Base-by-base conservation (phyloP, 1,284 basidiomycete species). In the Ustilago lituana region DNA sequence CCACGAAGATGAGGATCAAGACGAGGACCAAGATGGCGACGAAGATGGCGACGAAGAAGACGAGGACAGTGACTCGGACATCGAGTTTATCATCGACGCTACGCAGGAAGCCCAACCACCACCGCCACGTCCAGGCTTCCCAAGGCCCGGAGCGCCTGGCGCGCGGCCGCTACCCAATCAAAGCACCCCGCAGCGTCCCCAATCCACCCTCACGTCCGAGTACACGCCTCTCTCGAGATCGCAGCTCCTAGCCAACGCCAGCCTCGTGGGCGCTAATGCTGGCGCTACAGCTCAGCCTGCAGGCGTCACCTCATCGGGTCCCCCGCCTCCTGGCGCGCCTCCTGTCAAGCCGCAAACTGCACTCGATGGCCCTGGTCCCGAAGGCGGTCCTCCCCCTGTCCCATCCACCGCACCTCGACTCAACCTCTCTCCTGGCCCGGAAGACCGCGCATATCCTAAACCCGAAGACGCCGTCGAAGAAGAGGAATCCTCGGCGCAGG, bases 171-270 rank as follows among this genome's bases (percentile, higher is more conserved):
- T 55, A 11, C 55, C 67, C 23, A 56, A 32, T 10, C 57, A 61
- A 20, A 51, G 37, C 54, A 70, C 61, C 6, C 72, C 68, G 23
- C 66, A 66, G 22, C 64, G 69, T 19, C 58, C 68, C 11, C 60
- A 60, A n/a, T 88, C 89, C 1, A 87, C 90, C 58, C 85, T 93
- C 51, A 92, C 92, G 17, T 94, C 93, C 9, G 93, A 95, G 83
- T 94, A 95, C 82, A 93, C 90, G 0, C 91, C 91, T 8, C 88
- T 89, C n/a, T 87, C 91, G 59, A 86, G 92, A 39, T 89, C 88
- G 8, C 86, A 84, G 79, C 57, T 67, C 7, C 54, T 73, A 29
- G 51, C 65, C 22, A 51, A 58, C 33, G 56, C 72, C 36, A 66
- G 63, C 39, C 65, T 60, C 29, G 60, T 57, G 15, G 39, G 45